Percentiles rank a stretch among this genome's conserved stretches.
Conservation (phyloP, 306 rosid genomes). For the Begonia fuchsioides region DNA sequence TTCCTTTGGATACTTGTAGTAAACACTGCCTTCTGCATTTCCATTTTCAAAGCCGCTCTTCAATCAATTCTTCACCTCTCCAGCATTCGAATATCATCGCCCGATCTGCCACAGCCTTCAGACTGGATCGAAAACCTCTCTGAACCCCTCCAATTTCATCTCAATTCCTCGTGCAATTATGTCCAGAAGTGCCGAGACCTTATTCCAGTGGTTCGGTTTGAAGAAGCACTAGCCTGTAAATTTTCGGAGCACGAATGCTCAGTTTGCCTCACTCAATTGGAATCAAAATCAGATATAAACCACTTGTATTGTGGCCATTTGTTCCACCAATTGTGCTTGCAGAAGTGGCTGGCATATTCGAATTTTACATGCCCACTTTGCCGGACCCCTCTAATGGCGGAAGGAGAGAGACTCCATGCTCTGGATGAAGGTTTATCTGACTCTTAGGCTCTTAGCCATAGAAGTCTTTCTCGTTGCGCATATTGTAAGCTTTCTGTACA, state of each 20-base stretch:
- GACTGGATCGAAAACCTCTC: conserved; percentile 23
- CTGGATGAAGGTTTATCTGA: conserved; percentile 26
- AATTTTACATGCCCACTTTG: conserved; percentile 93
- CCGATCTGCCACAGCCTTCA: conserved; percentile 22
- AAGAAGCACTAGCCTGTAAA: conserved; percentile 20
- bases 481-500: conserved; percentile 11
- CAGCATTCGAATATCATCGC: conserved; percentile 48
- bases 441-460: conserved; percentile 23
- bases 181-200: conserved; percentile 48
- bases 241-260: conserved; percentile 52
- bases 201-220: conserved; percentile 39
- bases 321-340: conserved; percentile 73
- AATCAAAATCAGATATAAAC: conserved; percentile 65
- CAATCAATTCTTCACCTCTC: conserved; percentile 52
- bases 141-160: conserved; percentile 30
- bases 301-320: conserved; percentile 69
- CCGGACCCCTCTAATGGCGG: conserved; percentile 64
- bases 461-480: conserved; percentile 26
- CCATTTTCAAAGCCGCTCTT: conserved; percentile 63
- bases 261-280: conserved; percentile 57
- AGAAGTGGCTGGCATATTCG: conserved; percentile 84
- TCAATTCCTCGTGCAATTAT: conserved; percentile 27
- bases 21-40: conserved; percentile 63
- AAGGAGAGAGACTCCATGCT: conserved; percentile 42
- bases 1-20: conserved; percentile 50